Conservation (phyloP, 208 protist genomes). For the Porcisia deanei region DNA sequence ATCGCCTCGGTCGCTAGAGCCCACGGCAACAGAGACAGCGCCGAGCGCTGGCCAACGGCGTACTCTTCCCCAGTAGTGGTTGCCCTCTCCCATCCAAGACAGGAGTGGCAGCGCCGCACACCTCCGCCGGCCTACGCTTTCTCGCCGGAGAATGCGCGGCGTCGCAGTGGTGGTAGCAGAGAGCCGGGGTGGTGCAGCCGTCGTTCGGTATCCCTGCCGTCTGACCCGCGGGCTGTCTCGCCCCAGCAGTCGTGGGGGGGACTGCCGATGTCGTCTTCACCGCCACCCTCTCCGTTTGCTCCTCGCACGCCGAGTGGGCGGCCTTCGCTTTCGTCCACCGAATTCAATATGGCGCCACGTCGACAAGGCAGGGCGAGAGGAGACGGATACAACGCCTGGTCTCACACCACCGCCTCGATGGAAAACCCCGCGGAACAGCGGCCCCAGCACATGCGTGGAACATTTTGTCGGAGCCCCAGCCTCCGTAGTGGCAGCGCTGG, state of each 20-base stretch:
- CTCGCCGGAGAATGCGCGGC: neutral
- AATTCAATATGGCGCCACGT: constrained; percentile 10
- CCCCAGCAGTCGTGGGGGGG: constrained; percentile 8
- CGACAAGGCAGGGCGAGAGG: constrained; percentile 3
- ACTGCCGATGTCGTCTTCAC: constrained; percentile 1
- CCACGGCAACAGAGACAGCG: constrained; percentile 13
- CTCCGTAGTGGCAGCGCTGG: constrained; percentile 4
- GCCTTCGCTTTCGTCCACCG: constrained; percentile 15
- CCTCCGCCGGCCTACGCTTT: constrained; percentile 12
- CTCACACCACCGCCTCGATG: neutral
- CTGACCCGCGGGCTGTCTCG: neutral
- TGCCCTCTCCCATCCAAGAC: neutral
- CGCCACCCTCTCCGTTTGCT: neutral
- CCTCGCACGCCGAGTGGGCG: constrained; percentile 23
- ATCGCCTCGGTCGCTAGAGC: constrained; percentile 6
- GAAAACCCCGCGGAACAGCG: neutral
- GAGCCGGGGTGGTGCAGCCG: neutral
- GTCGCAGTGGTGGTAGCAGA: neutral
- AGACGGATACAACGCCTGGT: constrained; percentile 1
- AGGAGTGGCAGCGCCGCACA: neutral
- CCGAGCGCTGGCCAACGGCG: constrained; percentile 19
- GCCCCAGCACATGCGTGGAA: neutral
- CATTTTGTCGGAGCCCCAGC: constrained; percentile 13
- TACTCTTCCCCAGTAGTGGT: neutral
- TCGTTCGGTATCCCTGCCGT: constrained; percentile 7